These are phyloP conservation scores for Tolypocladium tropicale DNA, from an alignment of 2,329 filamentous ascomycete species.

Conservation along the genomic window DNA sequence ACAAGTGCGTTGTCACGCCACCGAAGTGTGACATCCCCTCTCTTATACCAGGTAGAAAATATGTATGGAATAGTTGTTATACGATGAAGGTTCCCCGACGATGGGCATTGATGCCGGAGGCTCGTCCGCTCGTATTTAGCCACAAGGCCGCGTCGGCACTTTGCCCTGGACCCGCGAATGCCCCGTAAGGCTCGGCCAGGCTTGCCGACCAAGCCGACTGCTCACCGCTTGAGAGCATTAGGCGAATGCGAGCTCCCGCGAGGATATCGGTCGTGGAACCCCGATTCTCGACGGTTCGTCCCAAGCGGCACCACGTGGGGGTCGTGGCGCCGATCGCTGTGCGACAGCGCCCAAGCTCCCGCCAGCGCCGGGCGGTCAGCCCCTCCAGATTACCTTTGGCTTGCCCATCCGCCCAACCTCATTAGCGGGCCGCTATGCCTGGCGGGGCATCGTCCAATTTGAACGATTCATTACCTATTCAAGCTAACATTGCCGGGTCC, in stretches of 20 bases:
- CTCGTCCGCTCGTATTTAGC: neutral
- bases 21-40: slow-evolving; percentile 26
- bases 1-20: slow-evolving; percentile 16
- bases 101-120: neutral
- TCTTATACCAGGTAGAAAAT: slow-evolving; percentile 20
- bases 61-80: neutral
- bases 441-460: neutral
- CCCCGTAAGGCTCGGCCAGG: neutral
- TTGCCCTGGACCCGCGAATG: neutral
- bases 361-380: neutral
- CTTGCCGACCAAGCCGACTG: neutral
- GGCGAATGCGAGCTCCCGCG: neutral
- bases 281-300: neutral
- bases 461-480: neutral
- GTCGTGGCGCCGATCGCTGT: neutral
- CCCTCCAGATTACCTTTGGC: neutral
- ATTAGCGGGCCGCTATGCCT: too few species aligned
- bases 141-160: neutral
- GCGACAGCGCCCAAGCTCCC: neutral
- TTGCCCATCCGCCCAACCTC: too few species aligned
- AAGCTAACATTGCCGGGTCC: neutral
- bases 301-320: neutral
- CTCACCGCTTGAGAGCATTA: neutral
- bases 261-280: neutral
- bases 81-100: neutral